phyloP scores from a whole-genome alignment of 352 stramenopile genomes.

The Chrysophaeum taylorii region DNA sequence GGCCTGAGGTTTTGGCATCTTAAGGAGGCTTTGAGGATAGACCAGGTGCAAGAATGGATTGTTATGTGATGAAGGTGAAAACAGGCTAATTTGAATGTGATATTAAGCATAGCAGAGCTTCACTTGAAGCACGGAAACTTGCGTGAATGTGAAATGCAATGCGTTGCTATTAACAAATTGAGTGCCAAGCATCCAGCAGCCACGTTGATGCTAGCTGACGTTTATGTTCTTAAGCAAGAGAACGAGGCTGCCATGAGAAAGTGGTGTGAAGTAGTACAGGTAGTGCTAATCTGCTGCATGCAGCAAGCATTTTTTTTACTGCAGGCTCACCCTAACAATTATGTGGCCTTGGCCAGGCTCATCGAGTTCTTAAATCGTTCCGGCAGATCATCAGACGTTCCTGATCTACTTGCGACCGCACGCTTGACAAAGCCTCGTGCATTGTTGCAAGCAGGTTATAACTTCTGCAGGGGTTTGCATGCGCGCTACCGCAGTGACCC shows the following conservation, averaged over 20 bases:
- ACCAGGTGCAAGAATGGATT: no score
- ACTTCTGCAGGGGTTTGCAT: conserved; percentile 78
- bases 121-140: conserved; percentile 58
- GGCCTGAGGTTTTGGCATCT: no score
- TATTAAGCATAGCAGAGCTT: conserved; percentile 50
- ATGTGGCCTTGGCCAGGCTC: conserved; percentile 67
- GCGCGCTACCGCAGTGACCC: conserved; percentile 74
- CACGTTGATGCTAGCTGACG: conserved; percentile 73
- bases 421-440: conserved; percentile 54
- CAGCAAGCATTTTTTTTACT: conserved; percentile 73
- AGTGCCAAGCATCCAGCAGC: conserved; percentile 67
- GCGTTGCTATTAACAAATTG: conserved; percentile 59
- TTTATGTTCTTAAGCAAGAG: conserved; percentile 50
- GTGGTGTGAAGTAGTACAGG: conserved; percentile 35
- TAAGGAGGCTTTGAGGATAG: no score
- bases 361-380: conserved; percentile 67
- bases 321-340: conserved; percentile 72
- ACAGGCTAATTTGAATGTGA: no score
- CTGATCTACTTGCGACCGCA: conserved; percentile 63
- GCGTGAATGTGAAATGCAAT: conserved; percentile 69
- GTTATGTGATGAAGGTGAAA: no score
- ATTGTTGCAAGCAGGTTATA: conserved; percentile 61
- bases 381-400: conserved; percentile 62
- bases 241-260: not conserved
- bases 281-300: conserved; percentile 69